Base-by-base conservation (phyloP, 495 filamentous ascomycete genomes). In the Penicillium cinerascens region DNA sequence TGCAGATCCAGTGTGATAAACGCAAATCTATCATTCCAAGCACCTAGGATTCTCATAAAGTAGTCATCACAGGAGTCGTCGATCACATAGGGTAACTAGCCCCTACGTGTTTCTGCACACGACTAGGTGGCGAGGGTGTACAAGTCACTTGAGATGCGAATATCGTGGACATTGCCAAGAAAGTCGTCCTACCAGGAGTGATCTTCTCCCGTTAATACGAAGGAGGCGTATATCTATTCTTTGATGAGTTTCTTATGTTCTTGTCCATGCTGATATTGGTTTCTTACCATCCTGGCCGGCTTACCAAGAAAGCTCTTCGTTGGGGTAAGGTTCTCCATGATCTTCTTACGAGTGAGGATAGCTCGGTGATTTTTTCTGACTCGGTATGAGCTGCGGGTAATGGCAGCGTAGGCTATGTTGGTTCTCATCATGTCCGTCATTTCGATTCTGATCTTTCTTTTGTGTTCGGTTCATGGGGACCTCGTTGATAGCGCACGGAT, bases 171-270 rank as follows among this genome's bases (percentile, higher is more conserved):
- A 69, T 72, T 15, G 71, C 67, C 23, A 54, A 58, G 39, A 69
- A 71, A 40, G 65, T 64, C 1, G 69, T 71, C 0, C 35, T 74
- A 2, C 64, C 50, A 0, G 69, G 71, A 3, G 45, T 74, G 48
- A 60, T 69, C 13, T 65, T 74, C 63, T n/a, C 51, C 51, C 22
- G 35, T 74, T 16, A 63, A 61, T 20, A 61, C 43, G 7, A 49
- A 63, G 39, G 71, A 74, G 64, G 69, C 37, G 11, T 71, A 65
- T 61, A 68, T 74, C 21, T 74, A 74, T 56, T 74, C 0, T 72
- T 72, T 53, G 71, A 74, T 63, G 71, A 60, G 25, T 57, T 52
- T 27, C 44, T 70, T 39, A 69, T 74, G 69, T 58, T 58, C 15
- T 13, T 67, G 13, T 25, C 60, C 5, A 60, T 69, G 50, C 35